phyloP scores from a whole-genome alignment of 129 eudicot species.

The Flaveria robusta region DNA sequence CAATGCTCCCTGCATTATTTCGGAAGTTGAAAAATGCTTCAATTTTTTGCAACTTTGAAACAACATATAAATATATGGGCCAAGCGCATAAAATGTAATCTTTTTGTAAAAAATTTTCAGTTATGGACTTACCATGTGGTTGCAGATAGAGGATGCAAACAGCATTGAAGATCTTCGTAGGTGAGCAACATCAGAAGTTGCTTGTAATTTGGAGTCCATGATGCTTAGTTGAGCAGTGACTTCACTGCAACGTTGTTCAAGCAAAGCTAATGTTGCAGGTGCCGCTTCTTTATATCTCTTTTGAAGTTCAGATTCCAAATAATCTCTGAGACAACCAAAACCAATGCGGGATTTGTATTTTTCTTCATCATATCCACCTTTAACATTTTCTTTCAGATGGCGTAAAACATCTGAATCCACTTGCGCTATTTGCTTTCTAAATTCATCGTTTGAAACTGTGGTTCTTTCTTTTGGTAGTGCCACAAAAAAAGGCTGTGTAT shows the following conservation, averaged over 20 bases:
- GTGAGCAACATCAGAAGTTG: constrained; percentile 85
- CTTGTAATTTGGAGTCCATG: constrained; percentile 74
- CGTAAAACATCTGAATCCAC: constrained; percentile 69
- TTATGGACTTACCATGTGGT: constrained; percentile 57
- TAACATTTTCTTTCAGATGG: constrained; percentile 72
- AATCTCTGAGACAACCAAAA: constrained; percentile 81
- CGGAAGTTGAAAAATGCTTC: background rate
- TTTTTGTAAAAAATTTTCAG: no score
- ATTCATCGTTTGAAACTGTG: constrained; percentile 82
- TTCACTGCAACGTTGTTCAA: constrained; percentile 92
- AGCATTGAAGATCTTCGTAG: constrained; percentile 89
- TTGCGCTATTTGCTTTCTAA: constrained; percentile 81
- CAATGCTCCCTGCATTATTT: constrained; percentile 60
- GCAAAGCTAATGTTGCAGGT: constrained; percentile 92
- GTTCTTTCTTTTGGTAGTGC: constrained; percentile 89
- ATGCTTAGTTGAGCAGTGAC: constrained; percentile 64
- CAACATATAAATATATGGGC: background rate
- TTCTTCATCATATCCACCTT: constrained; percentile 95
- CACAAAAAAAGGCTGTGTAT: constrained; percentile 76
- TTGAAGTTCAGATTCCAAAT: constrained; percentile 88
- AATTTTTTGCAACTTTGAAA: background rate
- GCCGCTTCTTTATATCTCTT: constrained; percentile 92
- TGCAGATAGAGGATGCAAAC: constrained; percentile 77
- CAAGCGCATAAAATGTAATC: background rate
- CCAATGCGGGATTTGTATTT: constrained; percentile 78